Evolutionary conservation across 2,329 filamentous ascomycete species (phyloP).

Genomic region (Cladosporium sp.): DNA sequence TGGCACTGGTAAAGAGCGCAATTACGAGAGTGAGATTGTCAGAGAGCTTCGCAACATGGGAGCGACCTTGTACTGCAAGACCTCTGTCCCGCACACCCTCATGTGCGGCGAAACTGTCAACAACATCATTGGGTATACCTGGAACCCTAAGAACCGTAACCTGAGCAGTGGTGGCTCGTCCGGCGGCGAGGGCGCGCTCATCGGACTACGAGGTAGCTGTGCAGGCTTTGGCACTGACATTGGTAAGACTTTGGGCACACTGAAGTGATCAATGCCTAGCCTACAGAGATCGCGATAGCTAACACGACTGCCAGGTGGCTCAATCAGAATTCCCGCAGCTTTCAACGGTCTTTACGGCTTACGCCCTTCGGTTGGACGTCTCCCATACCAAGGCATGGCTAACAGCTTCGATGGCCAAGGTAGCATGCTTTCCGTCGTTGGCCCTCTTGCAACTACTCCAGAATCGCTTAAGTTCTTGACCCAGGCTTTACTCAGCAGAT

Average conservation of each 20-base stretch:
- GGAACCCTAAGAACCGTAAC: conserved; percentile 58
- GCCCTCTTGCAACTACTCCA: conserved; percentile 60
- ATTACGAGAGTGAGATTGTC: conserved; percentile 61
- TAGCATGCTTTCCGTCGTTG: conserved; percentile 62
- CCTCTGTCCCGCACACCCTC: conserved; percentile 57
- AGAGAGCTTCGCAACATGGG: conserved; percentile 54
- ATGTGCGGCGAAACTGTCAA: conserved; percentile 63
- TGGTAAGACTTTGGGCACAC: conserved; percentile 49
- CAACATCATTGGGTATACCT: conserved; percentile 60
- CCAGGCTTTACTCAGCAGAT: conserved; percentile 55
- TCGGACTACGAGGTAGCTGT: conserved; percentile 54
- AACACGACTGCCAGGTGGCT: conserved; percentile 46
- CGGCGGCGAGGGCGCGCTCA: conserved; percentile 59
- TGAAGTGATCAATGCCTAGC: not conserved
- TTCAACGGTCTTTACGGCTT: conserved; percentile 61
- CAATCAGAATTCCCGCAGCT: conserved; percentile 59
- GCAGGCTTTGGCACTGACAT: conserved; percentile 59
- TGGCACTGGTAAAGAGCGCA: conserved; percentile 50
- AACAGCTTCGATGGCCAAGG: conserved; percentile 67
- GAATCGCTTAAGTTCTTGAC: conserved; percentile 57
- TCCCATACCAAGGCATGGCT: conserved; percentile 59
- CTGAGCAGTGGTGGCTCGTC: conserved; percentile 59
- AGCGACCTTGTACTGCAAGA: conserved; percentile 58
- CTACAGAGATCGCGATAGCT: not conserved
- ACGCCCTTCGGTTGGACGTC: conserved; percentile 54